Conservation (phyloP, 306 rosid genomes). For the Cucumis cinereus region DNA sequence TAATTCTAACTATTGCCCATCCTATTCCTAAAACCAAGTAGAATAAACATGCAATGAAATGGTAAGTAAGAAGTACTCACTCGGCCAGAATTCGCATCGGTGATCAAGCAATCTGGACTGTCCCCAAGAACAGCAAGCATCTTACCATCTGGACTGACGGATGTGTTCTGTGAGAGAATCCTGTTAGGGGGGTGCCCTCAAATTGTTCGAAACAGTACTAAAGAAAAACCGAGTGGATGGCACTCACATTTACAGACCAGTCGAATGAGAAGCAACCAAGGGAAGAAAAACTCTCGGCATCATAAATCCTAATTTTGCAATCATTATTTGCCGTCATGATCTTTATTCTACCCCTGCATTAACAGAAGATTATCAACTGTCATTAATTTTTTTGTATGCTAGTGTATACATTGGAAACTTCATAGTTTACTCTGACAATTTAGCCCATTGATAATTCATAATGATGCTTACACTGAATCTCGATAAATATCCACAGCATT, state of each 20-base stretch:
- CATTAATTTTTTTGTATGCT: neutral
- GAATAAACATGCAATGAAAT: neutral
- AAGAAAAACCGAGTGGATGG: slow-evolving; percentile 3
- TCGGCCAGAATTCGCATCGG: slow-evolving; percentile 32
- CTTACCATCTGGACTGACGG: slow-evolving; percentile 79
- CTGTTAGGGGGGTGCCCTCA: neutral
- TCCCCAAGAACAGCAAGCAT: slow-evolving; percentile 79
- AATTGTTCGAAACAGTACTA: neutral
- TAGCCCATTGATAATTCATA: neutral
- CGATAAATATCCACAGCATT: slow-evolving; percentile 72
- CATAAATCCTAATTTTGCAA: slow-evolving; percentile 65
- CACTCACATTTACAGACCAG: slow-evolving; percentile 96
- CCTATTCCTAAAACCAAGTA: neutral
- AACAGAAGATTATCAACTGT: neutral
- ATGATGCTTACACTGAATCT: slow-evolving; percentile 31
- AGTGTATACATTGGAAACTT: neutral
- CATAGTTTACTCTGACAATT: neutral
- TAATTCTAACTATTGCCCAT: neutral
- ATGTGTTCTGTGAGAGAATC: slow-evolving; percentile 39
- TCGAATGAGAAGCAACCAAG: slow-evolving; percentile 51
- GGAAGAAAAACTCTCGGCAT: slow-evolving; percentile 45
- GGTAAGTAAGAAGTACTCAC: slow-evolving; percentile 8
- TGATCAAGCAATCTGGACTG: slow-evolving; percentile 60
- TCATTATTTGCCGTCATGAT: slow-evolving; percentile 77
- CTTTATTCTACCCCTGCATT: slow-evolving; percentile 59